Conservation (phyloP, 208 protist genomes). For the Trypanosomatidae sp. region DNA sequence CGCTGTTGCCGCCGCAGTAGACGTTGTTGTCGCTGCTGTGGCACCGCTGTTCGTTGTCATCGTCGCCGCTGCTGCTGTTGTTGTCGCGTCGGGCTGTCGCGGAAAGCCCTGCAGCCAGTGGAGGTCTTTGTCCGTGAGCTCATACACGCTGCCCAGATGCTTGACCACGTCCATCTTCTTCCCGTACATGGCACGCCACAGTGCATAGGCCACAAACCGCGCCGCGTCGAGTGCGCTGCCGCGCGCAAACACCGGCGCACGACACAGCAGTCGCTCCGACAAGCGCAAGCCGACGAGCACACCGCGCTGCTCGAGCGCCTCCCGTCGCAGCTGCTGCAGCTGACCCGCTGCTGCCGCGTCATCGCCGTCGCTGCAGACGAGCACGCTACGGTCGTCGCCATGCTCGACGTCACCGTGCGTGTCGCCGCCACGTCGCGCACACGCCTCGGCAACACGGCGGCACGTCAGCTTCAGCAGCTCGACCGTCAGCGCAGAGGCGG, state of each 20-base stretch:
- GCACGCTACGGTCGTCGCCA: no score
- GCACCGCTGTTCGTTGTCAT: not conserved
- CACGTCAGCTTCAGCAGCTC: no score
- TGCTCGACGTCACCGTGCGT: no score
- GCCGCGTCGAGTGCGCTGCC: slow-evolving; percentile 37
- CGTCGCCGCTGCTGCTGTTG: not conserved
- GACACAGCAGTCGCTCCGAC: slow-evolving; percentile 58
- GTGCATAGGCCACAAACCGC: slow-evolving; percentile 42
- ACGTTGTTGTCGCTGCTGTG: not conserved
- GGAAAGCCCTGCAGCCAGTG: slow-evolving; percentile 55
- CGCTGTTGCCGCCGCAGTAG: not conserved
- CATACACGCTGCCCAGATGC: slow-evolving; percentile 45
- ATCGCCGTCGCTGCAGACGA: no score
- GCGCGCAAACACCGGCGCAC: slow-evolving; percentile 44
- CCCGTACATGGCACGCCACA: slow-evolving; percentile 66
- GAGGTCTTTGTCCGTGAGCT: slow-evolving; percentile 41
- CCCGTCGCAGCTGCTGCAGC: no score
- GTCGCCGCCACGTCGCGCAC: no score
- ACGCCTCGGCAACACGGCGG: no score
- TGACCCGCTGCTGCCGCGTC: no score
- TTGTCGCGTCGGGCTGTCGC: slow-evolving; percentile 9
- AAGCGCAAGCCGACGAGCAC: slow-evolving; percentile 45
- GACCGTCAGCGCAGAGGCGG: no score
- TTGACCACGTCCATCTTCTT: slow-evolving; percentile 60
- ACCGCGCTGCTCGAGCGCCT: slow-evolving; percentile 38